Conservation (phyloP, 1,139 yeast species). For the Hyphopichia pseudoburtonii region DNA sequence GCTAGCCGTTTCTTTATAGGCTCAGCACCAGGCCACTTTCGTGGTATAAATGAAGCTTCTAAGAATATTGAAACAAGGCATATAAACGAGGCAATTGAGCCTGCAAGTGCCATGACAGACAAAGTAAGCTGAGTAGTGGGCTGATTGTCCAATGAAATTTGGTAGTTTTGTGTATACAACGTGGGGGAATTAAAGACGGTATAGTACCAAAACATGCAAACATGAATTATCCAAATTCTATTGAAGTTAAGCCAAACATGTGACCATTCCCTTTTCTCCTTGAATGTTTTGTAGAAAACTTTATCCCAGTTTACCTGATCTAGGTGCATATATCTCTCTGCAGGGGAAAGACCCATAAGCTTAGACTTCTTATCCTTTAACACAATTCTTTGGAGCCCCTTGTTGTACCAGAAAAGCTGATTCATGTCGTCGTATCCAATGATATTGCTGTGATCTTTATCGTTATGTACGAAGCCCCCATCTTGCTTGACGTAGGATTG, state of each 20-base stretch:
- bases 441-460: constrained; percentile 52
- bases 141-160: constrained; percentile 42
- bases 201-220: constrained; percentile 60
- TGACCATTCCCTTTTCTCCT: constrained; percentile 59
- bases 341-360: constrained; percentile 43
- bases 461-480: constrained; percentile 40
- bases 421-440: constrained; percentile 68
- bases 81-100: constrained; percentile 45
- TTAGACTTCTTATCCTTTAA: constrained; percentile 34
- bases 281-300: constrained; percentile 54
- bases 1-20: constrained; percentile 37
- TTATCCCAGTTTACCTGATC: constrained; percentile 49
- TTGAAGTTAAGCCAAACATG: constrained; percentile 58
- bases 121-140: constrained; percentile 49
- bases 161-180: constrained; percentile 51
- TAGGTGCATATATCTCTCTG: constrained; percentile 46
- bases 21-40: constrained; percentile 56
- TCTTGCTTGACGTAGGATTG: constrained; percentile 48
- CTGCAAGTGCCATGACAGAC: constrained; percentile 53
- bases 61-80: constrained; percentile 41
- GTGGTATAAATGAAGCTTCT: constrained; percentile 52
- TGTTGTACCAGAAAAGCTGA: constrained; percentile 59
- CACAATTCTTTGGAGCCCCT: constrained; percentile 47
- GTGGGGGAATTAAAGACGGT: constrained; percentile 55
- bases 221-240: constrained; percentile 62